These are phyloP conservation scores for Alternaria arborescens DNA, from an alignment of 2,329 filamentous ascomycete genomes.

Conservation along the genomic window DNA sequence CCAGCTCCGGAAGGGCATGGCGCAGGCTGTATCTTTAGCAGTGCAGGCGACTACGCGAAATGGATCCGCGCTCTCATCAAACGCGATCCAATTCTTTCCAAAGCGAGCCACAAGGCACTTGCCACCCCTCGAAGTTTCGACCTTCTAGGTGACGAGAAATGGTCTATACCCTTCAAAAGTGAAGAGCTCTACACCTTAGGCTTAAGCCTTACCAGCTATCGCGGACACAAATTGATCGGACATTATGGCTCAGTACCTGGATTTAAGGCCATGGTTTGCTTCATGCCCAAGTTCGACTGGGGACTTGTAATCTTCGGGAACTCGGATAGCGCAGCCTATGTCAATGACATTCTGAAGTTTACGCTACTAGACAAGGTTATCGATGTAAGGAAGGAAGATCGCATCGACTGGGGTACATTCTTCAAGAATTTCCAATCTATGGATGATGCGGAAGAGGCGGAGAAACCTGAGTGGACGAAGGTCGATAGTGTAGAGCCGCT, in stretches of 20 bases:
- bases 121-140: constrained; percentile 17
- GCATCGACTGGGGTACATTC: constrained; percentile 13
- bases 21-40: constrained; percentile 34
- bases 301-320: not conserved
- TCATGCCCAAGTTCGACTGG: not conserved
- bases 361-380: constrained; percentile 12
- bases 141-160: not conserved
- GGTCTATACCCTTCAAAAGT: not conserved
- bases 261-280: not conserved
- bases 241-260: not conserved
- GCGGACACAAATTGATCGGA: not conserved
- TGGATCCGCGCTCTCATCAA: constrained; percentile 37
- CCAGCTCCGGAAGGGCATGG: constrained; percentile 29
- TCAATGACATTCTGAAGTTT: not conserved
- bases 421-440: not conserved
- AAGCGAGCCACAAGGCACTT: constrained; percentile 24
- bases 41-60: constrained; percentile 30
- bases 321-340: not conserved
- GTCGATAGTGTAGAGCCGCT: not conserved
- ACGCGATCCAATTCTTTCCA: constrained; percentile 12
- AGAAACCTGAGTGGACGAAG: constrained; percentile 2
- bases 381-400: not conserved
- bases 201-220: not conserved
- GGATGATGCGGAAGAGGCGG: constrained; percentile 5
- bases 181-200: not conserved